Evolutionary conservation across 2,329 filamentous ascomycete species (phyloP), one percentile per base, ranked within the genome.

Genomic region (Corinectria fuckeliana): DNA sequence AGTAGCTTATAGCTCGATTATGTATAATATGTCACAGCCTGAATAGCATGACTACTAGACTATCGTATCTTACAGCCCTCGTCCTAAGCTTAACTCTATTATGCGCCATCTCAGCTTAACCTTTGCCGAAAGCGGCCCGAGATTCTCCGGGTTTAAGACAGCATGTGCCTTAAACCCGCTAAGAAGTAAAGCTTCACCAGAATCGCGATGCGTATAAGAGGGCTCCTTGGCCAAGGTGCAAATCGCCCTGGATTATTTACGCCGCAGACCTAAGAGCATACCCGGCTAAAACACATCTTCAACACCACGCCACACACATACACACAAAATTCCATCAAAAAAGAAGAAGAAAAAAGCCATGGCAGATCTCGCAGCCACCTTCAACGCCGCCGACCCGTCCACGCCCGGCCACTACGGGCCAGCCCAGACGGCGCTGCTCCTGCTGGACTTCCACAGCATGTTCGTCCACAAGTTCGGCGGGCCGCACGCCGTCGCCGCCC

Each of bases 391-490:
- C 32, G 50, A 58, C 26, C 34, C 38, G 4, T 36, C 50, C 11
- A 36, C 56, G 21, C 34, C 50, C 6, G 25, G 32, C 13, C 18
- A 26, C 16, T 58, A 58, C 18, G 32, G 23, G 4, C 48, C 45
- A 11, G 38, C 38, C 3, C 26, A 50, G 13, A 59, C 56, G 14
- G 50, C 50, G 21, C 45, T 59, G 2, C 50, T 59, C 20, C 38
- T 55, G 9, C 14, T 59, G 25, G 56, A 55, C 5, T 59, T 59
- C 13, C 56, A 59, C 45, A n/a, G 34, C 13, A 20, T 55, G 18
- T 50, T 59, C 30, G 44, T 59, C 30, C 21, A 50, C 18, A 36
- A 50, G 11, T 16, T 41, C 4, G 45, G 50, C 3, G 56, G 50
- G 4, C 26, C 56, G 32, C 45, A 47, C 5, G 50, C 50, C 4